A percentile compares a stretch with the other conserved stretches of the same genome.
Conservation (phyloP, 2,329 filamentous ascomycete species). For the Lasiodiplodia sp. region DNA sequence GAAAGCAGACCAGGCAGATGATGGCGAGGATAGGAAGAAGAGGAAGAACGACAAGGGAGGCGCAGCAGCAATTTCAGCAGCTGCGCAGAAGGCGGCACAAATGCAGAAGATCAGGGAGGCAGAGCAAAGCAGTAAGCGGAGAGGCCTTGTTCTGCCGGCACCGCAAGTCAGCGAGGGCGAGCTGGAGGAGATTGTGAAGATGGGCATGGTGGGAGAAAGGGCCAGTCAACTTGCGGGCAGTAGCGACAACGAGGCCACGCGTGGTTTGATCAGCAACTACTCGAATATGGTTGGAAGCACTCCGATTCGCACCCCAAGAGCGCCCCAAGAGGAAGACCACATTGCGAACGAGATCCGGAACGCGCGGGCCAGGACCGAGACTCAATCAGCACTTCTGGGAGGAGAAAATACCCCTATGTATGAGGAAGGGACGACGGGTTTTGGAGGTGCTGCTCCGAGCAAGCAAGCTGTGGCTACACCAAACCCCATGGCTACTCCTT, state of each 20-base stretch:
- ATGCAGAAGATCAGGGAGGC: slow-evolving; percentile 95
- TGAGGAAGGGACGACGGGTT: slow-evolving; percentile 85
- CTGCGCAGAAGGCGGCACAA: slow-evolving; percentile 90
- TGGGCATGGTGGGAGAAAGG: slow-evolving; percentile 91
- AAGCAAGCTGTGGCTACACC: slow-evolving; percentile 86
- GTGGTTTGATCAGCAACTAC: slow-evolving; percentile 88
- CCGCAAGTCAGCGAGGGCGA: slow-evolving; percentile 94
- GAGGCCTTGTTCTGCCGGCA: slow-evolving; percentile 80
- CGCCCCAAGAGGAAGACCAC: slow-evolving; percentile 90
- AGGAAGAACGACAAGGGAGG: slow-evolving; percentile 87
- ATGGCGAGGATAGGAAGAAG: slow-evolving; percentile 78
- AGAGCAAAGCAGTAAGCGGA: slow-evolving; percentile 93
- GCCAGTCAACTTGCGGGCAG: slow-evolving; percentile 77
- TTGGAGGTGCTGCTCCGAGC: slow-evolving; percentile 82
- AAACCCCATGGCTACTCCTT: slow-evolving; percentile 92
- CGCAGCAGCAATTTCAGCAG: slow-evolving; percentile 79
- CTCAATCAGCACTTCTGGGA: slow-evolving; percentile 89
- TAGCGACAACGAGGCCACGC: slow-evolving; percentile 84
- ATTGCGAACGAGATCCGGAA: slow-evolving; percentile 97
- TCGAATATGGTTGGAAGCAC: slow-evolving; percentile 79
- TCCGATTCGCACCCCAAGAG: slow-evolving; percentile 90
- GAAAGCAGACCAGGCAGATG: slow-evolving; percentile 89
- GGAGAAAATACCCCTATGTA: slow-evolving; percentile 92
- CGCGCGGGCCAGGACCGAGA: slow-evolving; percentile 89
- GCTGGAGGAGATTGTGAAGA: slow-evolving; percentile 97